Evolutionary conservation across 805 yeast species (phyloP), one percentile per base, ranked within the genome.

Genomic region (Maudiozyma turicensis): DNA sequence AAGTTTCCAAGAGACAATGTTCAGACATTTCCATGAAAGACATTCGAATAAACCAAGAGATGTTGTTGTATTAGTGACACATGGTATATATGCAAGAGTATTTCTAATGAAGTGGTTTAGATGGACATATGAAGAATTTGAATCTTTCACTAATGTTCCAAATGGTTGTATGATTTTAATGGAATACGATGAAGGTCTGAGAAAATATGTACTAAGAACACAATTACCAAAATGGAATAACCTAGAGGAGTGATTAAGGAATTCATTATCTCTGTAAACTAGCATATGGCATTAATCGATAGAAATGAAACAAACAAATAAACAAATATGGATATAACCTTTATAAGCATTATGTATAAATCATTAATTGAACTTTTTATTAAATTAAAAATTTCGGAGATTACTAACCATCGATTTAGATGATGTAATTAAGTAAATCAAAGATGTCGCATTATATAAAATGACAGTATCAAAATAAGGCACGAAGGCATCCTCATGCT

Each of bases 31-130:
- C 60, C 78, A 78, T 51, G 64, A 71, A 75, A 77, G 52, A 53
- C 71, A 43, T 81, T 49, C 54, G n/a, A 54, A 57, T 38, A 74
- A 78, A 56, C 86, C 86, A 61, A 89, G 96, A n/a, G 78, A 79
- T 51, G 84, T 89, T 15, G 73, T 88, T 39, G 88, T 90, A 2
- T 68, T 90, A 40, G 96, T 90, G 40, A 85, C 95, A 5, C 97
- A 90, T 64, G 97, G 97, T 8, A 86, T 90, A 13, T 88, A 95
- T 91, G 85, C 95, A 4, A 72, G 97, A 40, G 97, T 90, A 8
- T 90, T 90, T 58, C 66, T 90, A 41, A 88, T 89, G 89, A 86
- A 89, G 59, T 90, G 96, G 96, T 90, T 81, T 63, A 72, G 95
- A 50, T 90, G 97, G 96, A 76, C 84, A 1, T 91, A 84, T 60